Percentiles rank a stretch among this genome's conserved stretches.
Conservation (phyloP, 2,329 filamentous ascomycete genomes). For the Calonectria hawksworthii region DNA sequence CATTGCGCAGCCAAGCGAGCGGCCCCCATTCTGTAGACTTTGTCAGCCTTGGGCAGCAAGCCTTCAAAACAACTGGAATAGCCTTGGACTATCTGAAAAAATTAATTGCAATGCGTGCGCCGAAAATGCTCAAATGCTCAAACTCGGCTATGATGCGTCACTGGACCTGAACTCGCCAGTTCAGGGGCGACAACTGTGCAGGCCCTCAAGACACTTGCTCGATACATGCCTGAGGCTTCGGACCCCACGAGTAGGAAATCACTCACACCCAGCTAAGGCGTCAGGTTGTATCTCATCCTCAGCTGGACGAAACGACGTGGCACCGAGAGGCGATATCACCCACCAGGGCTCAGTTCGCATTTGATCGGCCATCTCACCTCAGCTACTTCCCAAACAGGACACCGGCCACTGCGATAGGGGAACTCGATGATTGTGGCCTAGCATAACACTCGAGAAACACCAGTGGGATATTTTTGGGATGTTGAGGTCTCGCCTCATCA, state of each 20-base stretch:
- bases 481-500: background rate
- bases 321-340: background rate
- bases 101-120: background rate
- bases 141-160: background rate
- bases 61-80: background rate
- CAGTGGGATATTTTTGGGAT: background rate
- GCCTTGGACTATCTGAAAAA: background rate
- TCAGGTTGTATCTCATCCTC: background rate
- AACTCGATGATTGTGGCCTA: background rate
- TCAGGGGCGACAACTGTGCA: background rate
- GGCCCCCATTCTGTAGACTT: slow-evolving; percentile 26
- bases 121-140: background rate
- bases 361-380: slow-evolving; percentile 26
- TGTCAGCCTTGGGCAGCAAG: slow-evolving; percentile 20
- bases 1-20: slow-evolving; percentile 8
- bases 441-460: background rate
- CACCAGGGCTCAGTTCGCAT: background rate
- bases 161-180: background rate
- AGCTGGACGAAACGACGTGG: background rate
- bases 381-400: slow-evolving; percentile 2
- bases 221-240: background rate
- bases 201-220: background rate
- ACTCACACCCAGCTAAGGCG: background rate
- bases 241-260: background rate
- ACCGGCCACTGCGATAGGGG: background rate